Evolutionary conservation across 2,329 filamentous ascomycete genomes (phyloP).

Genomic region (Aureobasidium subglaciale): DNA sequence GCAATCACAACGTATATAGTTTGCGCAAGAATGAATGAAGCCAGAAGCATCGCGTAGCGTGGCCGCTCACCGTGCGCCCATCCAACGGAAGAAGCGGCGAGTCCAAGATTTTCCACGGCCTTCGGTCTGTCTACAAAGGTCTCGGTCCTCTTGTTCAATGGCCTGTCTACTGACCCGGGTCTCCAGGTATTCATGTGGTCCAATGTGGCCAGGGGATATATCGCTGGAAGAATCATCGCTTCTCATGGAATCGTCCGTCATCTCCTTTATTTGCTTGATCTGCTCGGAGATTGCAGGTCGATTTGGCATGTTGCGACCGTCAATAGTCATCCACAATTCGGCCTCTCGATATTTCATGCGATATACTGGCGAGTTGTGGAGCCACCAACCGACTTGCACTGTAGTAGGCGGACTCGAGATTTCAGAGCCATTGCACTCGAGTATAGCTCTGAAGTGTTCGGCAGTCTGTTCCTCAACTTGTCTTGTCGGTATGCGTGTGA

Average conservation of each 20-base stretch:
- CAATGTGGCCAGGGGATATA: neutral
- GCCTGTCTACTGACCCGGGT: too few relatives aligned
- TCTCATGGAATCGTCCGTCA: neutral
- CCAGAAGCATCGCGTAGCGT: neutral
- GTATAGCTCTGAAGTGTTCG: neutral
- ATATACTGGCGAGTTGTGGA: neutral
- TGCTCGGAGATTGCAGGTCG: constrained; percentile 1
- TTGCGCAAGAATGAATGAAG: neutral
- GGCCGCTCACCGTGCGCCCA: neutral
- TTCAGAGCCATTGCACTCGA: neutral
- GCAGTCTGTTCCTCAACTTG: constrained; percentile 1
- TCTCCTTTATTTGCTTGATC: neutral
- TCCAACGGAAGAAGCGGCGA: neutral
- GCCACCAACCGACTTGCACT: constrained; percentile 9
- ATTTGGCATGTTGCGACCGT: constrained; percentile 8
- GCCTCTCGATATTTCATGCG: constrained; percentile 2
- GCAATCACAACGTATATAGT: neutral
- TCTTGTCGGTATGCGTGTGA: constrained; percentile 1
- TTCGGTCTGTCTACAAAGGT: neutral
- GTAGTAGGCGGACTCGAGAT: neutral
- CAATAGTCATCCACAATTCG: constrained; percentile 8
- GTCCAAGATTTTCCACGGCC: neutral
- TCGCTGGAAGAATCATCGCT: neutral
- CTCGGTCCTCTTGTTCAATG: neutral
- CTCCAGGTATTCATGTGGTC: neutral